Percentiles rank a stretch among this genome's conserved stretches.
phyloP scores from a whole-genome alignment of 2,329 filamentous ascomycete genomes.

The Knufia petricola region DNA sequence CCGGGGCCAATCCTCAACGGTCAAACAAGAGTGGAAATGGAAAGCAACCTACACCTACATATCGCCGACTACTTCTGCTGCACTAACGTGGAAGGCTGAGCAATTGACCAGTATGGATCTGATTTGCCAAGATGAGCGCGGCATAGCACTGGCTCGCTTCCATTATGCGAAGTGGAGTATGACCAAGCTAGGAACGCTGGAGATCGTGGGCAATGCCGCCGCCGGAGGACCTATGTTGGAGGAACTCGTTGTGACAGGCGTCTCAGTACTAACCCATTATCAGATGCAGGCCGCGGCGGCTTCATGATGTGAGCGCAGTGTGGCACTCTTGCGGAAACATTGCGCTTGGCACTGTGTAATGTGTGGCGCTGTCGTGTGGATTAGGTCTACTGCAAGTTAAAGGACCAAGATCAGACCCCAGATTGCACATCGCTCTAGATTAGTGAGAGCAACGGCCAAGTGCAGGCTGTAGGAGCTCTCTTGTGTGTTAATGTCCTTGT shows the following conservation, averaged over 20 bases:
- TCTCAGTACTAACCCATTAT: neutral
- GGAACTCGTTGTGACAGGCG: neutral
- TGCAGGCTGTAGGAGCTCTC: too few species aligned
- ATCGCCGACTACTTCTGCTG: neutral
- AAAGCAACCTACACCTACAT: neutral
- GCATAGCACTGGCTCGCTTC: neutral
- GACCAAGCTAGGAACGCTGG: neutral
- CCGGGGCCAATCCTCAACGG: neutral
- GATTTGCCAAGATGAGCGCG: neutral
- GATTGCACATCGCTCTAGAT: too few species aligned
- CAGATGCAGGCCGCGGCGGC: too few species aligned
- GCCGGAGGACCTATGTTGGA: neutral
- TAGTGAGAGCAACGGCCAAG: too few species aligned
- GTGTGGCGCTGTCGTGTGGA: too few species aligned
- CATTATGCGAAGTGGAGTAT: neutral
- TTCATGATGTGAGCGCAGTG: too few species aligned
- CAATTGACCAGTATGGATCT: neutral
- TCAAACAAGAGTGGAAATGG: neutral
- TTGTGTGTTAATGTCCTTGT: too few species aligned
- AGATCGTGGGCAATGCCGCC: neutral
- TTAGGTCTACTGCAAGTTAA: too few species aligned
- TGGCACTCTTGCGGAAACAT: too few species aligned
- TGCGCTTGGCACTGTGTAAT: too few species aligned
- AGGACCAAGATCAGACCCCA: too few species aligned
- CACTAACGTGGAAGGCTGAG: neutral